Conservation (phyloP, 192 early-diverging fungal genomes). For the Linnemannia hyalina region DNA sequence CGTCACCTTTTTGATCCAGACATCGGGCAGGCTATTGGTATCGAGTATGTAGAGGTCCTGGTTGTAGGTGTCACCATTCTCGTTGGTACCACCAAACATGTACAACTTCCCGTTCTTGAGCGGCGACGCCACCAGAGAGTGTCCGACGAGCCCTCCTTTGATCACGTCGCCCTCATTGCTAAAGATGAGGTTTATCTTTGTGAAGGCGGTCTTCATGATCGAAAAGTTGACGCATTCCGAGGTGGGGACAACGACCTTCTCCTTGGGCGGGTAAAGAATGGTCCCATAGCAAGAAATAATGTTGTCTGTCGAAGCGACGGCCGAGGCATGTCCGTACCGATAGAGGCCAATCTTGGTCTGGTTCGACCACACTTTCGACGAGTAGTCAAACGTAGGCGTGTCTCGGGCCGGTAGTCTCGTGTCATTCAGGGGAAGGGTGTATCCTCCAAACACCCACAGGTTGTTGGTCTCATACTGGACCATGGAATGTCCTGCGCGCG, state of each 20-base stretch:
- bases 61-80: neutral
- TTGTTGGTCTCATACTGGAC: conserved; percentile 33
- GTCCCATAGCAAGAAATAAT: conserved; percentile 38
- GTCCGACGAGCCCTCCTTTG: conserved; percentile 3
- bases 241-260: neutral
- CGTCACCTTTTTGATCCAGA: conserved; percentile 24
- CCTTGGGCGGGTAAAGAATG: neutral
- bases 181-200: conserved; percentile 7
- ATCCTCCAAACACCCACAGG: conserved; percentile 33
- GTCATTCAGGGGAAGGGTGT: neutral
- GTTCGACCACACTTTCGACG: conserved; percentile 12
- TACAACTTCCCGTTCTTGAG: conserved; percentile 4
- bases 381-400: conserved; percentile 22
- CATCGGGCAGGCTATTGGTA: conserved; percentile 1
- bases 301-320: conserved; percentile 8
- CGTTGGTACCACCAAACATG: conserved; percentile 43
- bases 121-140: conserved; percentile 9
- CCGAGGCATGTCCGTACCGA: conserved; percentile 38
- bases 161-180: conserved; percentile 9
- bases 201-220: neutral
- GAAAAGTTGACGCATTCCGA: conserved; percentile 40
- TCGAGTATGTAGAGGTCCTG: conserved; percentile 35
- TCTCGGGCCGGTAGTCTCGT: neutral
- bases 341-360: conserved; percentile 2
- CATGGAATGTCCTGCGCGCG: conserved; percentile 15